Percentiles rank a stretch among this genome's conserved stretches.
Evolutionary conservation across 2,329 filamentous ascomycete species (phyloP).

Genomic region (Aureobasidium namibiae): DNA sequence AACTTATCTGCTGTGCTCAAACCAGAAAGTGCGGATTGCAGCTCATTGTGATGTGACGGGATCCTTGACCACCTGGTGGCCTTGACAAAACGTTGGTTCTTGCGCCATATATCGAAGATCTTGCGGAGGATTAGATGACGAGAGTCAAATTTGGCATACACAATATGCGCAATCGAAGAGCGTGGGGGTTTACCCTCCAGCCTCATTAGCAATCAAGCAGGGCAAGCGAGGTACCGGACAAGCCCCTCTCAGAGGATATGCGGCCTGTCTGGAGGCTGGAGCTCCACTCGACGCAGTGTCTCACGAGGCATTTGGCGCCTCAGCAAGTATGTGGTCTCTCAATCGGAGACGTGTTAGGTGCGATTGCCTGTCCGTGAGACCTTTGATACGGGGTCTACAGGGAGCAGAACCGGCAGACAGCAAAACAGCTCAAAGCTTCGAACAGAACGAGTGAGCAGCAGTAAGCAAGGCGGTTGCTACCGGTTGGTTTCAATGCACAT

Average conservation of each 20-base stretch:
- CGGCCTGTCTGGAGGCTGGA: background rate
- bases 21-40: slow-evolving; percentile 4
- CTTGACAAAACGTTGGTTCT: background rate
- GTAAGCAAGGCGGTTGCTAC: slow-evolving; percentile 4
- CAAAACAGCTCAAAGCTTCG: background rate
- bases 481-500: slow-evolving; percentile 9
- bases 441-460: slow-evolving; percentile 7
- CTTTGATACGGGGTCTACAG: background rate
- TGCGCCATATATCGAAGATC: slow-evolving; percentile 6
- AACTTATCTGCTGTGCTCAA: background rate
- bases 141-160: background rate
- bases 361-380: background rate
- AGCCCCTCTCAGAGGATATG: background rate
- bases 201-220: slow-evolving; percentile 4
- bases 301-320: background rate
- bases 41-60: background rate
- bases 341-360: background rate
- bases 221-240: slow-evolving; percentile 10
- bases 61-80: slow-evolving; percentile 5
- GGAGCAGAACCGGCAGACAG: background rate
- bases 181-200: slow-evolving; percentile 9
- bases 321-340: background rate
- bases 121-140: background rate
- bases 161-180: background rate
- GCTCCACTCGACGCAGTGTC: background rate